Evolutionary conservation across 164 flowering plant genomes (phyloP).

Genomic region (Vitis cinerea): DNA sequence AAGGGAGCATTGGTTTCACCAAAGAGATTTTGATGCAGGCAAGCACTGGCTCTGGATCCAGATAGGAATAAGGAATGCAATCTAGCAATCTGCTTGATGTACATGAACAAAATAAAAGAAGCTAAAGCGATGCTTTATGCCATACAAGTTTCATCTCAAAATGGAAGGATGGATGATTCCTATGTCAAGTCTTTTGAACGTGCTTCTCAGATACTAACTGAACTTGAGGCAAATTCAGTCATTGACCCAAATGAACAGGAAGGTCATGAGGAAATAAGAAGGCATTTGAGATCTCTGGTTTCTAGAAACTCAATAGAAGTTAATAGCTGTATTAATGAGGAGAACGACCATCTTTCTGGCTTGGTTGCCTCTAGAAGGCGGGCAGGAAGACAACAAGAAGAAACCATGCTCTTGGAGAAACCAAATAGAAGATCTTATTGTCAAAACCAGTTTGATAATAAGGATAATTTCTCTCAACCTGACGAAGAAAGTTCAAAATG

Average conservation of each 20-base stretch:
- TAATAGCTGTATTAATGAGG: constrained; percentile 9
- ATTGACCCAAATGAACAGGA: constrained; percentile 2
- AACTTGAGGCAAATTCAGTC: constrained; percentile 39
- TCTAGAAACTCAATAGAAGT: constrained; percentile 4
- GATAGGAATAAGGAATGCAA: constrained; percentile 93
- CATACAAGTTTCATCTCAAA: constrained; percentile 34
- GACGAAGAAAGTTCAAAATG: neutral
- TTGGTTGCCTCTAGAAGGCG: neutral
- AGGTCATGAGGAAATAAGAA: constrained; percentile 1
- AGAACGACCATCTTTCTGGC: constrained; percentile 7
- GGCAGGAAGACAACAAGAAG: neutral
- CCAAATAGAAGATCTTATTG: neutral
- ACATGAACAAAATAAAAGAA: constrained; percentile 53
- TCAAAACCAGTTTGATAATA: neutral
- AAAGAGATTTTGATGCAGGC: constrained; percentile 39
- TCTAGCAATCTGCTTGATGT: constrained; percentile 81
- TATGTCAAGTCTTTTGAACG: constrained; percentile 69
- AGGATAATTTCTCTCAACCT: neutral
- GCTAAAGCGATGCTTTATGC: constrained; percentile 59
- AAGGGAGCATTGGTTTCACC: neutral
- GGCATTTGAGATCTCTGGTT: constrained; percentile 14
- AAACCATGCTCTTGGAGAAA: constrained; percentile 6
- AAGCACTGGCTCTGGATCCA: constrained; percentile 62
- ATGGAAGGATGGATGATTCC: constrained; percentile 44
- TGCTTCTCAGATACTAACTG: constrained; percentile 52